Conservation (phyloP, 2,329 filamentous ascomycete genomes). For the Aspergillus nomiae region DNA sequence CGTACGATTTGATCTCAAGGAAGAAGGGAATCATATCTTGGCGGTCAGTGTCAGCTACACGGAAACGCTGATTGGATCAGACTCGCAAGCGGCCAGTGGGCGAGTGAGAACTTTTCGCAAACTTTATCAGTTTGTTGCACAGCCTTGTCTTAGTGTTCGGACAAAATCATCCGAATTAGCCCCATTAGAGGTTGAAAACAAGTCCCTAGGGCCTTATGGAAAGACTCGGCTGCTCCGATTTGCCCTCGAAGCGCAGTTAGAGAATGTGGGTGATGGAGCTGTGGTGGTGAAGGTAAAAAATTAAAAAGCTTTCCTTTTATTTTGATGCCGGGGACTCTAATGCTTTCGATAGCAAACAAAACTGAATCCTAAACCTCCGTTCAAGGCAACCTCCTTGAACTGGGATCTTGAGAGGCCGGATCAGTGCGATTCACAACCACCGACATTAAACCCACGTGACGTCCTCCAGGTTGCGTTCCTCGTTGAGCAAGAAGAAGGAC, state of each 20-base stretch:
- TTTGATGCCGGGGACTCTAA: neutral
- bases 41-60: slow-evolving; percentile 94
- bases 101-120: slow-evolving; percentile 87
- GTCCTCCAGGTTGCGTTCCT: slow-evolving; percentile 67
- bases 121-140: slow-evolving; percentile 94
- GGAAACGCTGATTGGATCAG: slow-evolving; percentile 65
- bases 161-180: slow-evolving; percentile 77
- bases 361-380: slow-evolving; percentile 55
- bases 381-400: slow-evolving; percentile 57
- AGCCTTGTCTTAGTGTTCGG: slow-evolving; percentile 83
- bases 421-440: slow-evolving; percentile 34
- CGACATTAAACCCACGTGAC: slow-evolving; percentile 62
- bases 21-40: slow-evolving; percentile 91
- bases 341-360: slow-evolving; percentile 44
- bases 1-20: slow-evolving; percentile 83
- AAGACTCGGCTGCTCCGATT: slow-evolving; percentile 54
- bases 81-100: slow-evolving; percentile 52
- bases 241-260: slow-evolving; percentile 89
- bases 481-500: slow-evolving; percentile 56
- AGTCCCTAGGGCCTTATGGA: slow-evolving; percentile 47
- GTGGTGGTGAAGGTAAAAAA: slow-evolving; percentile 72
- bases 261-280: slow-evolving; percentile 85
- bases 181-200: slow-evolving; percentile 48
- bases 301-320: neutral
- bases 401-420: slow-evolving; percentile 51